Base-by-base conservation (phyloP, 768 basidiomycete species). In the Scleroderma bovista region DNA sequence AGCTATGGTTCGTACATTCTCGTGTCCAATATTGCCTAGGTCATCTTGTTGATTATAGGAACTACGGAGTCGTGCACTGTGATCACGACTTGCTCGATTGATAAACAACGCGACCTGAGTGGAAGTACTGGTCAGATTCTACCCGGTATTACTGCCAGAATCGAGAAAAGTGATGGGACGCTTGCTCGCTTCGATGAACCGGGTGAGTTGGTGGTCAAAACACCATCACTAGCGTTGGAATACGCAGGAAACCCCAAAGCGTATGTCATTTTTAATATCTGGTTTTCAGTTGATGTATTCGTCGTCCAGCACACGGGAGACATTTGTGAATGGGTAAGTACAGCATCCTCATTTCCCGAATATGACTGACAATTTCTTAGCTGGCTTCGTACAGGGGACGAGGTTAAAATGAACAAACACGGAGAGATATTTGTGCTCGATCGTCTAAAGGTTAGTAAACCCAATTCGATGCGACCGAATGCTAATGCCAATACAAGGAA, bases 311-410 rank as follows among this genome's bases (percentile, higher is more conserved):
- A 81, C 83, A 2, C 75, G 75, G 43, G 81, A 84, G 57, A 80
- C 83, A 2, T 86, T 85, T 57, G 62, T 78, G 6, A 69, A 82
- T 53, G 82, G 70, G 41, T 26, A 22, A 43, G 61, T 54, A 51
- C 50, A 46, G 4, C 16, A 32, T n/a, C n/a, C 8, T 7, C 26
- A 1, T 19, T n/a, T 48, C 19, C 11, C 47, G 12, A 16, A 9
- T 12, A 26, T 29, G 20, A 26, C 9, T 39, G 31, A 40, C 40
- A 34, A 23, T 41, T 10, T 2, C 26, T 11, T 50, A 79, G 79
- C 23, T 83, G 84, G 84, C 77, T 86, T 22, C 76, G 75, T 31
- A 87, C 83, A 0, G 85, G 84, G 1, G 85, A 87, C 58, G 83
- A 86, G 62, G 86, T 87, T 34, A 69, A 68, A 55, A 74, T 88